Evolutionary conservation across 345 rosid species (phyloP), one percentile per base, ranked within the genome.

Genomic region (Aurinia saxatilis): DNA sequence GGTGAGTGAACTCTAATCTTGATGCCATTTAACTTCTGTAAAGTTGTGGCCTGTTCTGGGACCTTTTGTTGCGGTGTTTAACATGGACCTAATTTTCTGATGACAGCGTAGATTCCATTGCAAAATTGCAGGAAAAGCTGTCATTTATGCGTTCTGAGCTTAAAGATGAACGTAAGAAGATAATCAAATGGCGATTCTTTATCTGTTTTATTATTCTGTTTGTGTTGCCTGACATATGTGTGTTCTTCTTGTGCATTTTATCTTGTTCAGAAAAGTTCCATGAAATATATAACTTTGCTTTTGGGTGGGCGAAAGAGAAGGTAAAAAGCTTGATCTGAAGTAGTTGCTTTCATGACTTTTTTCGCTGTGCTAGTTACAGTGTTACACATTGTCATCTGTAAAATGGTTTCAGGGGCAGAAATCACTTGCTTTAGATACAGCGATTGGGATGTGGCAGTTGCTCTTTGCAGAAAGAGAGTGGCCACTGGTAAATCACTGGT

Each of bases 231-330:
- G 17, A 65, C 57, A 45, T 37, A 12, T 47, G 23, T 63, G 19
- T 42, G 56, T 64, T 54, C 49, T 60, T 71, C 33, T 23, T 56
- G 33, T 40, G 63, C 62, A 55, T 37, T 63, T 71, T 71, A 57
- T 50, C 47, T 25, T 65, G 50, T 65, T 42, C 99, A 93, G 99
- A 87, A 74, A 93, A 93, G 74, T 93, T 93, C 47, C 84, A 87
- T 16, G 97, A 93, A 49, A 90, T 93, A 45, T 85, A 93, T 73
- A 90, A 87, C 78, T 93, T 87, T 71, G 90, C 99, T 56, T 93
- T 90, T 79, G 91, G 87, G 52, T 93, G 99, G 97, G 97, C 97
- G 51, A 93, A 84, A 78, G 99, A 93, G 78, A 93, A 93, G 97
- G 99, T 93, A 76, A 30, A 19, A 18, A 8, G 6, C 65, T 53